Base-by-base conservation (phyloP, 2,329 filamentous ascomycete species). In the Fusarium torreyae region DNA sequence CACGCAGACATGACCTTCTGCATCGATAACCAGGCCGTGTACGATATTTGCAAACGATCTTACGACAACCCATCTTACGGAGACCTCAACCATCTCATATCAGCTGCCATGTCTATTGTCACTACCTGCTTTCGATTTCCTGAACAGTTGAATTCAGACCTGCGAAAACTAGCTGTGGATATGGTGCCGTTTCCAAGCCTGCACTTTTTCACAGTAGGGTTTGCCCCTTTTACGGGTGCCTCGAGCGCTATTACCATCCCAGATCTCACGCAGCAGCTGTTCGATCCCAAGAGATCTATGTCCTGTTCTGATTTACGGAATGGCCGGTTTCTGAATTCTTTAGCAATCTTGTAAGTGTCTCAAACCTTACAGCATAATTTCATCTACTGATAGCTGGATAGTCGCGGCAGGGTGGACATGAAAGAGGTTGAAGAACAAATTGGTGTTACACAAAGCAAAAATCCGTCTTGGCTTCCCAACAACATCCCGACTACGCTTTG, bases 211-310 rank as follows among this genome's bases (percentile, higher is more conserved):
- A 99, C 98, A 95, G 95, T 99, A 82, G 96, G 96, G 83, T 99
- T 98, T 82, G 94, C 96, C 84, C 96, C 96, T 81, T 90, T 99
- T 79, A 98, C 96, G 82, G 97, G 93, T 71, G 84, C 84, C 77
- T 92, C 94, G 74, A 84, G 96, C 89, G 94, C 95, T 74, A 92
- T 98, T 83, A 94, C 92, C 79, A 95, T 98, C 67, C 95, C 95
- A 59, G 96, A 98, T 88, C 90, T 99, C 82, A 98, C 96, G 78
- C 96, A 98, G 88, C 96, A 99, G 86, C 98, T 99, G 94, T 98
- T 97, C 88, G 96, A 99, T 88, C 94, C 96, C 80, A 98, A 98
- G 94, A 99, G 98, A 91, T 98, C 98, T 94, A 98, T 99, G 96
- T 95, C 96, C 86, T 96, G 95, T 72, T 97, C 94, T 72, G 96